Evolutionary conservation across 768 basidiomycete species (phyloP).

Genomic region (Podaxis carcinomalis): DNA sequence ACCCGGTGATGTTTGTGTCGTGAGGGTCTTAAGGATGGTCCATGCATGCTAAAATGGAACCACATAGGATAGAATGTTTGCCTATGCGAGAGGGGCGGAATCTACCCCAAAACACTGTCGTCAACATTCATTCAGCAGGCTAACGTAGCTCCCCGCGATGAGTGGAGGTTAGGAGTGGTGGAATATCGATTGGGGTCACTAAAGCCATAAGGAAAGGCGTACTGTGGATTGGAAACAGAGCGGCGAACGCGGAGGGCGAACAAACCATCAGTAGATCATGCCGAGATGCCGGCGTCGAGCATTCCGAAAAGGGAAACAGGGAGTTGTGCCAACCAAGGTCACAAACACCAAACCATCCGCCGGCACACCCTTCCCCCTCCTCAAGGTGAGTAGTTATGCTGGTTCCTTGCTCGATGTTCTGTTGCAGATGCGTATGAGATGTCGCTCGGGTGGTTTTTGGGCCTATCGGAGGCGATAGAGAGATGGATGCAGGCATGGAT

Average conservation of each 20-base stretch:
- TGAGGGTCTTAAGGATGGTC: background rate
- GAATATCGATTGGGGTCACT: background rate
- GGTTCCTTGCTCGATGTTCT: conserved; percentile 3
- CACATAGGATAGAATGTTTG: too few species aligned
- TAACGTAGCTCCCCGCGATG: too few species aligned
- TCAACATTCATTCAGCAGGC: background rate
- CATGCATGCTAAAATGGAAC: background rate
- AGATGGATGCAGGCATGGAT: conserved; percentile 17
- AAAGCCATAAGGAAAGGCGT: background rate
- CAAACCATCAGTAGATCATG: background rate
- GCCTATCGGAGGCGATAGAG: conserved; percentile 1
- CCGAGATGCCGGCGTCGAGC: conserved; percentile 6
- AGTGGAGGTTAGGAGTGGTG: too few species aligned
- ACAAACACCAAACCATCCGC: background rate
- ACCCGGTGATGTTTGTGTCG: background rate
- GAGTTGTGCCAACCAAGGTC: background rate
- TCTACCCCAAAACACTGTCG: background rate
- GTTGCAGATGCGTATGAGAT: background rate
- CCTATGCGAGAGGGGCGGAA: background rate
- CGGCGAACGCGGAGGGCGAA: background rate
- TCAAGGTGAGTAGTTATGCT: conserved; percentile 23
- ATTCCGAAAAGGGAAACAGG: conserved; percentile 11
- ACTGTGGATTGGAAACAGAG: background rate
- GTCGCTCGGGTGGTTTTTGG: conserved; percentile 6
- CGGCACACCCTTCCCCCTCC: conserved; percentile 8